Conservation (phyloP, 306 rosid species). For the Pueraria montana region DNA sequence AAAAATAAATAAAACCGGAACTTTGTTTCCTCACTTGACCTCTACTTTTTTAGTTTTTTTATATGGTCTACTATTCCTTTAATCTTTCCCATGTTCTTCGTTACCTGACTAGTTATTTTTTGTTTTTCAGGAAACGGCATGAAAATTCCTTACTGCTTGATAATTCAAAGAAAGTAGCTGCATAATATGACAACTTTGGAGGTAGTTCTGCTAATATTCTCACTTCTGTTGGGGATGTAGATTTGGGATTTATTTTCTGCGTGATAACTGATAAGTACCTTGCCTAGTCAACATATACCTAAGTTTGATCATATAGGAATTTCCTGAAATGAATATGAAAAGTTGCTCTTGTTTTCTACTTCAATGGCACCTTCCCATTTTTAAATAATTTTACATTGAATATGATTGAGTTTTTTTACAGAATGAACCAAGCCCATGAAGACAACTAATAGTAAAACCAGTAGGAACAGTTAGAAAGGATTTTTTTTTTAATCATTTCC, state of each 20-base stretch:
- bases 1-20: background rate
- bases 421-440: constrained; percentile 2
- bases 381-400: background rate
- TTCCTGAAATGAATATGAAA: constrained; percentile 12
- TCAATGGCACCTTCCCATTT: constrained; percentile 3
- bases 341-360: background rate
- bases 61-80: constrained; percentile 7
- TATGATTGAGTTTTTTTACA: background rate
- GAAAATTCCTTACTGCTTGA: constrained; percentile 44
- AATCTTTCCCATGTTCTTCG: background rate
- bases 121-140: constrained; percentile 58
- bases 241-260: constrained; percentile 28
- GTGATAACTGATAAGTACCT: constrained; percentile 1
- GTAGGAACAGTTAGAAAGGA: background rate
- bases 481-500: background rate
- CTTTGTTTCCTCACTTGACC: background rate
- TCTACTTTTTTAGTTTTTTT: background rate
- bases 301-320: background rate
- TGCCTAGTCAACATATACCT: background rate
- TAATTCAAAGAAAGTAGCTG: constrained; percentile 52
- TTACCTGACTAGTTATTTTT: constrained; percentile 27
- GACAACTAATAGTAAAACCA: background rate
- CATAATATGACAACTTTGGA: constrained; percentile 43
- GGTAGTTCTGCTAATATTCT: constrained; percentile 42
- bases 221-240: background rate